phyloP scores from a whole-genome alignment of 371 early-diverging fungal species.

The Mortierella sp. region DNA sequence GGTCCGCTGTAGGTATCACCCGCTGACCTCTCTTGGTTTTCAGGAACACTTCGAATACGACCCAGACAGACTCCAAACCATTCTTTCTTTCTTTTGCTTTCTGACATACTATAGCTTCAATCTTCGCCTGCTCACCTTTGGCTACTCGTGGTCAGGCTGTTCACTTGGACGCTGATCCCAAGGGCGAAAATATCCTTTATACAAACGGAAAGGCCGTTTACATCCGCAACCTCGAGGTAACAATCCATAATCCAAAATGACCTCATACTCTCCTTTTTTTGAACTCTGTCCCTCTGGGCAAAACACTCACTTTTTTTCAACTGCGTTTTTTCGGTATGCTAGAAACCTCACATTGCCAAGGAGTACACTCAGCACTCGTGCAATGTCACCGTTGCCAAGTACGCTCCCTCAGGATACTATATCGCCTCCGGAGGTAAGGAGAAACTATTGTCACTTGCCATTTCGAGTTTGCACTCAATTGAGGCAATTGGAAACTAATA shows the following conservation, averaged over 20 bases:
- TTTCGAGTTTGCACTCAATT: background rate
- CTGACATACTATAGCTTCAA: slow-evolving; percentile 62
- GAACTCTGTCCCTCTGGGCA: background rate
- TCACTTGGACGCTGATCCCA: slow-evolving; percentile 88
- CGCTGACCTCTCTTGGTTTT: background rate
- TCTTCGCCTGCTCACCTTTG: slow-evolving; percentile 84
- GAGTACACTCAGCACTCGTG: slow-evolving; percentile 90
- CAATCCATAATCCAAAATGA: background rate
- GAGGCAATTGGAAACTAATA: background rate
- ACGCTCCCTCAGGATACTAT: slow-evolving; percentile 95
- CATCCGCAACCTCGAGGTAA: slow-evolving; percentile 88
- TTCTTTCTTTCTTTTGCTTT: background rate
- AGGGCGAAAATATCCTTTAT: slow-evolving; percentile 89
- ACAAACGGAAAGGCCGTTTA: slow-evolving; percentile 92
- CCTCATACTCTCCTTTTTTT: background rate
- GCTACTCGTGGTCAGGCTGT: slow-evolving; percentile 88
- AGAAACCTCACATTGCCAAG: slow-evolving; percentile 86
- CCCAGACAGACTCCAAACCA: background rate
- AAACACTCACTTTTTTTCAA: background rate
- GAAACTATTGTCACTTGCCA: background rate
- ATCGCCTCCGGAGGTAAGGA: slow-evolving; percentile 92
- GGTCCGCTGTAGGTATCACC: slow-evolving; percentile 31
- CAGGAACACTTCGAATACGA: background rate
- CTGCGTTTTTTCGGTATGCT: background rate
- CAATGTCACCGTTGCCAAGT: slow-evolving; percentile 89